Base-by-base conservation (phyloP, 768 basidiomycete genomes). In the Hericium erinaceus region DNA sequence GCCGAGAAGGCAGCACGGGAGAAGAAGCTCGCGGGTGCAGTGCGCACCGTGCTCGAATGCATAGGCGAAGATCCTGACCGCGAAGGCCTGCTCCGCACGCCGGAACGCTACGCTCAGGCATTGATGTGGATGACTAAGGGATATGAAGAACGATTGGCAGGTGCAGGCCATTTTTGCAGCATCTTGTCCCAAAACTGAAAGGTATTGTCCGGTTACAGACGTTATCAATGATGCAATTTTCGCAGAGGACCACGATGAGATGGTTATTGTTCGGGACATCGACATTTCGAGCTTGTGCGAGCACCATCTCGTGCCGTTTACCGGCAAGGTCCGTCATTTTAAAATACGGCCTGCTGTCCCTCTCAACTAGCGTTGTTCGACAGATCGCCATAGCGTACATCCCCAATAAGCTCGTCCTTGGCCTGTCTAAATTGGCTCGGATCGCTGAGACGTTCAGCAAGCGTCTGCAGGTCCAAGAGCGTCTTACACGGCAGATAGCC, bases 51-150 rank as follows among this genome's bases (percentile, higher is more conserved):
- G 49, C 81, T 99, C 49, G 95, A 98, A 67, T 95, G 94, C 71
- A 95, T 99, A 60, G 97, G 97, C 57, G 97, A 99, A 73, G 97
- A 98, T 74, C 97, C 97, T 5, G 84, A 92, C 70, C 81, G 97
- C 39, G 95, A 98, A 68, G 97, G 97, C 16, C 77, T 99, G 20
- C 74, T 87, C 55, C 83, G 85, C 66, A 99, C 97, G 2, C 97
- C 97, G 24, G 91, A 95, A 64, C 81, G 97, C 40, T 99, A 97
- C 72, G 94, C 95, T 22, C 91, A 98, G 73, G 93, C 97, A 26
- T 76, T 99, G 55, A 82, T 99, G 79, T 98, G 93, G 93, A 97
- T 98, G 95, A 98, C 97, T 38, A 85, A 88, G 68, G 97, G 97
- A 10, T 99, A 99, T 72, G 97, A 98, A 70, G 95, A 98, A 69